phyloP scores from a whole-genome alignment of 2,329 filamentous ascomycete genomes.

The Monilinia aucupariae region DNA sequence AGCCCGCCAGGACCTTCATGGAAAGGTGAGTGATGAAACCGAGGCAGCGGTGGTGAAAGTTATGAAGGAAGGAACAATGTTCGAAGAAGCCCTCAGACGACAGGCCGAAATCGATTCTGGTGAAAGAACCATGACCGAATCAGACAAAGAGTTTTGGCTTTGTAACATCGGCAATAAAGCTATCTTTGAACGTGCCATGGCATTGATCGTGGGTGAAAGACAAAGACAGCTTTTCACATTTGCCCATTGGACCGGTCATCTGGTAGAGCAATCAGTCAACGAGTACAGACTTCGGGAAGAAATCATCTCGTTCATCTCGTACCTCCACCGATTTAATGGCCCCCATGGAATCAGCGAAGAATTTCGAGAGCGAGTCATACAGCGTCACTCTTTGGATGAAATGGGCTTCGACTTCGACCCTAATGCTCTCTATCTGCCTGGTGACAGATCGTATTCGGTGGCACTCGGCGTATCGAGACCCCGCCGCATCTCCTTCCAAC shows the following conservation, averaged over 20 bases:
- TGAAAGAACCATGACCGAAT: neutral
- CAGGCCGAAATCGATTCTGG: slow-evolving; percentile 8
- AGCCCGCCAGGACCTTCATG: too few species aligned
- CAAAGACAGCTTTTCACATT: neutral
- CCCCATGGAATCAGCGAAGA: neutral
- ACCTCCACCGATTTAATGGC: rapidly evolving
- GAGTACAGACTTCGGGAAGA: neutral
- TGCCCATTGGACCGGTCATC: neutral
- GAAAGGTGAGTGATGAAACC: neutral
- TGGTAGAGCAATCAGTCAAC: neutral
- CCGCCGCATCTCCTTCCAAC: neutral
- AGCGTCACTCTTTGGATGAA: neutral
- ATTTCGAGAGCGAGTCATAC: neutral
- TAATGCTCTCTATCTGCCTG: rapidly evolving
- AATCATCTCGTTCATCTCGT: neutral
- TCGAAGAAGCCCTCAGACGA: neutral
- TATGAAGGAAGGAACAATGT: neutral
- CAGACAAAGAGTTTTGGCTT: neutral
- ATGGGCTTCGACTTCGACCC: neutral
- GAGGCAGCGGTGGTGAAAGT: rapidly evolving
- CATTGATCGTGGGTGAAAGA: neutral
- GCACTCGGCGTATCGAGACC: neutral
- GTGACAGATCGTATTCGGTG: too few species aligned
- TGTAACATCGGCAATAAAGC: neutral
- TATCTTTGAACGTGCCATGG: neutral